Base-by-base conservation (phyloP, 2,329 filamentous ascomycete species). In the Cladosporium sp. region DNA sequence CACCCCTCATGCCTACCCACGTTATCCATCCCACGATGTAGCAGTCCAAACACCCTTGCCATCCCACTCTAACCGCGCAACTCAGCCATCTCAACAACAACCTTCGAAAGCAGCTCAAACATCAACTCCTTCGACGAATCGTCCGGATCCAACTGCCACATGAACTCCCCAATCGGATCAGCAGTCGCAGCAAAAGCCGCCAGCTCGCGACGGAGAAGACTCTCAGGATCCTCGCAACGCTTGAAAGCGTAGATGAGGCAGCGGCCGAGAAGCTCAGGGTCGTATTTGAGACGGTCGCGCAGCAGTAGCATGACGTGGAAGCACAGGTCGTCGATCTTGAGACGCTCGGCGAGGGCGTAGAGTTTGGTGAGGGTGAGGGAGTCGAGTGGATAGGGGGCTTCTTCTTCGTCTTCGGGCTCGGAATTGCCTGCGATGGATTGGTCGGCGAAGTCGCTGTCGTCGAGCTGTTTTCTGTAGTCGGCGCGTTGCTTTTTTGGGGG, bases 171-270 rank as follows among this genome's bases (percentile, higher is more conserved):
- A 2, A 36, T 15, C 13, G 32, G n/a, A n/a, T 11, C 32, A n/a
- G 32, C 32, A 7, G n/a, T 15, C 12, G 7, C 32, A 7, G 32
- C 15, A n/a, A 36, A 36, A n/a, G 8, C n/a, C 11, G 15, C 15
- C 32, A 36, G n/a, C 11, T 8, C 8, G 12, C n/a, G 32, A n/a
- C 32, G 32, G 13, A 36, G 32, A n/a, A 17, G 32, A 17, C 32
- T 36, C 12, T 36, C 32, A n/a, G n/a, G 13, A 17, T 17, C 13
- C 13, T 3, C 3, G 44, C 22, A 30, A 12, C 44, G 44, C 17
- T 47, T 9, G 17, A 39, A 47, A 3, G 47, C 47, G 32, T 50
- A 43, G 19, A 50, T 7, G 2, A 50, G 47, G 3, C 18, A 27
- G 11, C 17, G 3, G 7, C 27, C 13, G 3, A 37, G 38, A 7